Evolutionary conservation across 148 eudicot genomes (phyloP), one percentile per base, ranked within the genome.

Genomic region (Rheum nobile): DNA sequence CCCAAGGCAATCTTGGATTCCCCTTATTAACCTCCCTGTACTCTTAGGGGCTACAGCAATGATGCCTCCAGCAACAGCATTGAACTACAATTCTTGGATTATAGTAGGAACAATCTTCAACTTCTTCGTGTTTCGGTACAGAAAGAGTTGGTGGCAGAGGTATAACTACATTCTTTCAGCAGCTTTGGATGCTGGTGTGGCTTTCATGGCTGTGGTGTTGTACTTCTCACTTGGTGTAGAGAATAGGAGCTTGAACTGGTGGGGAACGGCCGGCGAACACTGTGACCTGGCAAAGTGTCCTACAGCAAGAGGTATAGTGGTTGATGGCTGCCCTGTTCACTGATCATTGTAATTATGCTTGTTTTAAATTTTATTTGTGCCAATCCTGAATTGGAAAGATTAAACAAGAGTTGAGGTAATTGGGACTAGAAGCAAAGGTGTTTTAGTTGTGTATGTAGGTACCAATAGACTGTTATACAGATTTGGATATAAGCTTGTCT

Each of bases 131-230:
- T 91, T 90, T 78, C 87, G 93, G 8, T 91, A 95, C 79, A 80
- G 89, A 38, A 91, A 94, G 82, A 74, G 77, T 68, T 95, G 98
- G 98, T 95, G 98, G 98, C 98, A 91, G 59, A 88, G 97, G 80
- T 93, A 93, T 75, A 93, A 93, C 73, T 93, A 93, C 50, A 87
- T 93, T 75, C 89, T 93, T 47, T 93, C 98, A 52, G 98, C 95
- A 14, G 98, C 97, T 48, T 84, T 93, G 72, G 98, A 93, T 79
- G 98, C 93, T 52, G 98, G 98, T 82, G 98, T 95, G 69, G 97
- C 98, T 68, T 91, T 95, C 82, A 95, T 95, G 98, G 98, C 86
- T 14, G 97, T 95, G 79, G 50, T 82, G 39, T 79, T 95, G 79
- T 95, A 89, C 80, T 91, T 91, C 72, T 74, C 90, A 17, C 71